phyloP scores from a whole-genome alignment of 1,139 yeast genomes.

The Nakaseomyces kungkrabaensis region DNA sequence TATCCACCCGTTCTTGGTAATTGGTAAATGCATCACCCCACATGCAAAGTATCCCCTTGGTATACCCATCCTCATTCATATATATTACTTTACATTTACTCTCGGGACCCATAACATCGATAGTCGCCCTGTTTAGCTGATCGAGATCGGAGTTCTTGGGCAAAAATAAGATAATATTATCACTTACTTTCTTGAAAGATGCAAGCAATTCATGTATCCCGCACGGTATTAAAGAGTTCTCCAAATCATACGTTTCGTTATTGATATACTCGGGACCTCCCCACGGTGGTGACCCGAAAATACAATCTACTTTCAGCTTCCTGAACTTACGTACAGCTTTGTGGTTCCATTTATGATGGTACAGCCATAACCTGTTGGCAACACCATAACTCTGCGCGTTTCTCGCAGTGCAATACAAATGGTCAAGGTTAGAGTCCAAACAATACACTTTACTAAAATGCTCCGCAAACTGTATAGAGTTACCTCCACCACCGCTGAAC shows the following conservation, averaged over 20 bases:
- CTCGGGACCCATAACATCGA: conserved; percentile 36
- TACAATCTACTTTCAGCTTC: conserved; percentile 43
- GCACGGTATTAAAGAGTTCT: conserved; percentile 37
- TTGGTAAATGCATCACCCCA: conserved; percentile 40
- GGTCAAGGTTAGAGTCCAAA: conserved; percentile 53
- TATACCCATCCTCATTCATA: conserved; percentile 35
- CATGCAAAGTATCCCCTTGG: conserved; percentile 48
- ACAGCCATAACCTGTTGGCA: conserved; percentile 38
- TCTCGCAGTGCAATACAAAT: conserved; percentile 55
- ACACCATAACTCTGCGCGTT: conserved; percentile 69
- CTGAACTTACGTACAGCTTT: conserved; percentile 15
- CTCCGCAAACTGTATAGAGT: conserved; percentile 70
- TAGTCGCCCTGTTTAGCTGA: conserved; percentile 45
- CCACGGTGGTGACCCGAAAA: conserved; percentile 94
- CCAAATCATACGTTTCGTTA: conserved; percentile 39
- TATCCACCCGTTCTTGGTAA: conserved; percentile 6
- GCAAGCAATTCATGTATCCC: conserved; percentile 37
- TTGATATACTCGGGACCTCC: conserved; percentile 71
- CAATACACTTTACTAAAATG: conserved; percentile 51
- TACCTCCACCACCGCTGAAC: conserved; percentile 96
- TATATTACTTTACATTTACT: conserved; percentile 42
- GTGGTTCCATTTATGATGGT: conserved; percentile 28
- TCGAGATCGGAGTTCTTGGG: conserved; percentile 59
- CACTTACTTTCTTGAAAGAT: conserved; percentile 36
- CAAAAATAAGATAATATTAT: conserved; percentile 58